Base-by-base conservation (phyloP, 2,329 filamentous ascomycete species). In the Trichoderma koningiopsis region DNA sequence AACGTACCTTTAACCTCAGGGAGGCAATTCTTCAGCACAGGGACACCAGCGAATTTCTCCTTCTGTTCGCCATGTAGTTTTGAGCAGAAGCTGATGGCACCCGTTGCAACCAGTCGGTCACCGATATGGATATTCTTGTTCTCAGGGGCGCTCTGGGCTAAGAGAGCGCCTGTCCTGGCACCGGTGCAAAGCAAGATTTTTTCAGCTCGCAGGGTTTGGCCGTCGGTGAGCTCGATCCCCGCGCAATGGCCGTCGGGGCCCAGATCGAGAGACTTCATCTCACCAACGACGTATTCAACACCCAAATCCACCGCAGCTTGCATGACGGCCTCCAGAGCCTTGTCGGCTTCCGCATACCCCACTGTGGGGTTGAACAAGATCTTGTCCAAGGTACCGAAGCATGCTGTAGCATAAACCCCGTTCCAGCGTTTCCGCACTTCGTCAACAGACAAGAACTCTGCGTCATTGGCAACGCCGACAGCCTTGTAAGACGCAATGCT, bases 271-370 rank as follows among this genome's bases (percentile, higher is more conserved):
- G 66, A 76, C 60, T 71, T 74, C 79, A 86, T 82, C 73, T 85
- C 83, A 27, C 84, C 85, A 3, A 83, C 79, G 16, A 87, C 80
- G 70, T 88, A 88, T 72, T 86, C 82, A 71, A 87, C 87, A 7
- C 87, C 88, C 37, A 84, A 76, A 64, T 84, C 81, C 10, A 88
- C 74, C 29, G 82, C 83, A 62, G 81, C 81, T 69, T 84, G 83
- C 7, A 86, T 86, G 16, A 89, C 83, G 14, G 85, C 86, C 62
- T 80, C 78, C 59, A 89, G 77, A 47, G 85, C 83, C 75, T 88
- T 85, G 68, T 86, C 86, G 14, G 87, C 87, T 62, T 86, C 84
- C 22, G 83, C 87, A 82, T 86, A 89, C 2, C 87, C 87, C 75
- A 86, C 87, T 37, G 82, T 84, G 70, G 84, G 85, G 78, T 89